These are phyloP conservation scores for Candida pini DNA, from an alignment of 805 yeast genomes.

Conservation along the genomic window DNA sequence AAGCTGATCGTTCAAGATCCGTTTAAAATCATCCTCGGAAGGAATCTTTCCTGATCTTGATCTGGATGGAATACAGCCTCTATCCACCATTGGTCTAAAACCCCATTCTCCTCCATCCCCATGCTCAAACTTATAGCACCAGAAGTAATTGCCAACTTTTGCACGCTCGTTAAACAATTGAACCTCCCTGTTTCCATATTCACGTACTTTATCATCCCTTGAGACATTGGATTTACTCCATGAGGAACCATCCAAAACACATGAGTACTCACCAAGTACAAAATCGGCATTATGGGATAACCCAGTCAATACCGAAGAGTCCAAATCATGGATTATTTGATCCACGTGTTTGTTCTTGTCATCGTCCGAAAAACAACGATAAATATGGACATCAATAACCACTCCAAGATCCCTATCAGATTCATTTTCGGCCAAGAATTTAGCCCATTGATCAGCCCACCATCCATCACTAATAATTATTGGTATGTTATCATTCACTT, in stretches of 20 bases:
- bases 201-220: conserved; percentile 50
- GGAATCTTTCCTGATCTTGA: conserved; percentile 28
- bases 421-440: conserved; percentile 49
- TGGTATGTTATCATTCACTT: conserved; percentile 53
- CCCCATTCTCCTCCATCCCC: conserved; percentile 99
- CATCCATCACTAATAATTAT: conserved; percentile 88
- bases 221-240: conserved; percentile 50
- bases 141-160: conserved; percentile 71
- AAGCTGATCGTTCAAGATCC: conserved; percentile 31
- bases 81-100: conserved; percentile 65
- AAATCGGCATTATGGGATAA: conserved; percentile 49
- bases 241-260: conserved; percentile 71
- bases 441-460: conserved; percentile 78
- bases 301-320: conserved; percentile 43
- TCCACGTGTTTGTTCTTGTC: conserved; percentile 66
- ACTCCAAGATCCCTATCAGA: conserved; percentile 46
- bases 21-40: conserved; percentile 35
- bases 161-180: conserved; percentile 47
- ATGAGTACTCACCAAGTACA: conserved; percentile 85
- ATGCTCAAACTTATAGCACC: conserved; percentile 83
- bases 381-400: conserved; percentile 78
- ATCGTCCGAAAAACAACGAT: conserved; percentile 75
- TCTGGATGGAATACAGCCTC: conserved; percentile 47
- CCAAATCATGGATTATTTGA: conserved; percentile 54
- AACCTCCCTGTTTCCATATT: conserved; percentile 57